phyloP scores from a whole-genome alignment of 176 grass and related monocot species.

The Oryza meyeriana region DNA sequence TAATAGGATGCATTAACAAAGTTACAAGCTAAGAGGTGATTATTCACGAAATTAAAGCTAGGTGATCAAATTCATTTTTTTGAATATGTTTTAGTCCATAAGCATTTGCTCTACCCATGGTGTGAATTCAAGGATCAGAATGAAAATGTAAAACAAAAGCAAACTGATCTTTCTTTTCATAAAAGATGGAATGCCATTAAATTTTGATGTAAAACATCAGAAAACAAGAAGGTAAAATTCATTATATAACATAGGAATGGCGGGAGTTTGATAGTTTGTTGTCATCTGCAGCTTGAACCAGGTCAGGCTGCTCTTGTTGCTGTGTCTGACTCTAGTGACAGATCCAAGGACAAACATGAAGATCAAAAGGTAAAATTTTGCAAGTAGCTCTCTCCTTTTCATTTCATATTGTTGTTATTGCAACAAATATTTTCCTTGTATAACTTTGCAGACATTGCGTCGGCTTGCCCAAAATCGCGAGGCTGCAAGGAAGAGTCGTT shows the following conservation, averaged over 20 bases:
- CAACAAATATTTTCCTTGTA: constrained; percentile 32
- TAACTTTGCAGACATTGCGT: constrained; percentile 56
- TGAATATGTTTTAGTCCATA: not conserved
- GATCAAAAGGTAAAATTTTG: constrained; percentile 75
- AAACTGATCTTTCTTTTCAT: constrained; percentile 4
- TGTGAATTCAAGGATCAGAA: not conserved
- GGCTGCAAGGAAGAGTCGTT: constrained; percentile 95
- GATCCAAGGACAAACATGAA: constrained; percentile 74
- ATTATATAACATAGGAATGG: constrained; percentile 11
- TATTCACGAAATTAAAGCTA: not conserved
- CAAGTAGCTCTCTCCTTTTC: not conserved
- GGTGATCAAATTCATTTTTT: not conserved
- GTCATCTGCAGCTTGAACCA: constrained; percentile 58
- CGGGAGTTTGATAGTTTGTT: constrained; percentile 27
- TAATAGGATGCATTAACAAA: not conserved
- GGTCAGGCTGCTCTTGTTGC: constrained; percentile 41
- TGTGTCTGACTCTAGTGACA: constrained; percentile 85
- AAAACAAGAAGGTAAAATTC: not conserved
- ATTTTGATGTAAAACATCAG: not conserved
- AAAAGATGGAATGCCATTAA: not conserved
- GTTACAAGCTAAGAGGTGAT: not conserved
- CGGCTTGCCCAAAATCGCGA: constrained; percentile 98
- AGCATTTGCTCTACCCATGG: not conserved
- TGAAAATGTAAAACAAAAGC: not conserved
- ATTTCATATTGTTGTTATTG: not conserved